These are phyloP conservation scores for Plasmodium chabaudi DNA, from an alignment of 169 alveolate genomes.

Conservation along the genomic window DNA sequence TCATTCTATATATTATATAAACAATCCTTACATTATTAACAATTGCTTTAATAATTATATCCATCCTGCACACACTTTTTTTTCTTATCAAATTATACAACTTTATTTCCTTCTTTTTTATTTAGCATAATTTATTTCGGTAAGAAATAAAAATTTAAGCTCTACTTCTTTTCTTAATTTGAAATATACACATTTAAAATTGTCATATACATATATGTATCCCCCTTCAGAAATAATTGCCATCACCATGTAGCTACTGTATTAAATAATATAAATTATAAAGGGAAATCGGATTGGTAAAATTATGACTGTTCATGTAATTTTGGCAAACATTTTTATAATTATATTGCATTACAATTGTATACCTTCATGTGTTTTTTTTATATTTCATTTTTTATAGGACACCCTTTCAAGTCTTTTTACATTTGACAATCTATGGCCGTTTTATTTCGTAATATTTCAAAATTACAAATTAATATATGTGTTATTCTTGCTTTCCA, in stretches of 20 bases:
- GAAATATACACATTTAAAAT: too few species aligned
- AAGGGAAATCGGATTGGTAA: slow-evolving; percentile 56
- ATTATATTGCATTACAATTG: neutral
- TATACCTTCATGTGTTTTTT: neutral
- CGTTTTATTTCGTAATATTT: slow-evolving; percentile 46
- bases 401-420: slow-evolving; percentile 49
- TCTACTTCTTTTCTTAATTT: neutral
- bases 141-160: slow-evolving; percentile 10
- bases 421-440: slow-evolving; percentile 29
- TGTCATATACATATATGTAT: slow-evolving; percentile 1
- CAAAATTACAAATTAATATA: neutral
- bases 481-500: neutral
- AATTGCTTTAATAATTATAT: neutral
- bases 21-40: neutral
- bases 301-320: neutral
- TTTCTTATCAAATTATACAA: neutral
- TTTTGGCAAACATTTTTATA: too few species aligned
- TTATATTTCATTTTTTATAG: neutral
- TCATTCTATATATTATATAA: neutral
- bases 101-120: neutral
- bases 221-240: slow-evolving; percentile 40
- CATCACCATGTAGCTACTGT: slow-evolving; percentile 59
- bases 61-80: neutral
- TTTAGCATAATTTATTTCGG: slow-evolving; percentile 42
- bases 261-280: slow-evolving; percentile 43